Base-by-base conservation (phyloP, 1,284 basidiomycete genomes). In the Peniophora sp. region DNA sequence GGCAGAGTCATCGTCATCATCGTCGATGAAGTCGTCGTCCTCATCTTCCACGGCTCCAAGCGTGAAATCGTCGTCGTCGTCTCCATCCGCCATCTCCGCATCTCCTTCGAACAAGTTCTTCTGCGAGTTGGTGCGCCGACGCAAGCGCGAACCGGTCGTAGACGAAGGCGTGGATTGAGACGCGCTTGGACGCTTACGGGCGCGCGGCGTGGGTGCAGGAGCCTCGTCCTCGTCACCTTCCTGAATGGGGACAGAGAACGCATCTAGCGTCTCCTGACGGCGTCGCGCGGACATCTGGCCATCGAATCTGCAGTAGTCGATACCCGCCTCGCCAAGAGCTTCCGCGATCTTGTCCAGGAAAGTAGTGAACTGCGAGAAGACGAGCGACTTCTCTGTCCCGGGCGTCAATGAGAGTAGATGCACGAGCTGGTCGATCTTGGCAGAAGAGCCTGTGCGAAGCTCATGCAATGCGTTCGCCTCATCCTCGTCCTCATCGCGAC, bases 301-400 rank as follows among this genome's bases (percentile, higher is more conserved):
- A 55, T 92, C 90, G 59, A 94, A 92, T 0, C 86, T 89, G 54
- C 48, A 59, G 43, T 51, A 63, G 6, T 20, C 25, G 16, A 52
- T 1, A 50, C 81, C 85, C 58, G 78, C 77, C 52, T 77, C 74
- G 27, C 84, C 78, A 25, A 93, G 66, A 3, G 75, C 74, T 52
- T 83, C 79, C 1, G 76, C 85, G 54, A 94, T 87, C 70, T 87
- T 85, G 65, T 90, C 85, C 53, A 92, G 65, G 67, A 91, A 92
- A 2, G 81, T 79, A 1, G 90, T 93, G 60, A 92, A 93, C 59
- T 92, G 89, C 2, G 85, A 89, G 60, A 92, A 92, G 1, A 92
- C 87, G 1, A 93, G 70, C 1, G 85, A 85, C 65, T 93, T 93
- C 57, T 91, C 87, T 3, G 72, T 76, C 2, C 60, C 55, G 0